A percentile compares a stretch with the other conserved stretches of the same genome.
Evolutionary conservation across 1,284 basidiomycete genomes (phyloP).

Genomic region (Tylopilus sp.): DNA sequence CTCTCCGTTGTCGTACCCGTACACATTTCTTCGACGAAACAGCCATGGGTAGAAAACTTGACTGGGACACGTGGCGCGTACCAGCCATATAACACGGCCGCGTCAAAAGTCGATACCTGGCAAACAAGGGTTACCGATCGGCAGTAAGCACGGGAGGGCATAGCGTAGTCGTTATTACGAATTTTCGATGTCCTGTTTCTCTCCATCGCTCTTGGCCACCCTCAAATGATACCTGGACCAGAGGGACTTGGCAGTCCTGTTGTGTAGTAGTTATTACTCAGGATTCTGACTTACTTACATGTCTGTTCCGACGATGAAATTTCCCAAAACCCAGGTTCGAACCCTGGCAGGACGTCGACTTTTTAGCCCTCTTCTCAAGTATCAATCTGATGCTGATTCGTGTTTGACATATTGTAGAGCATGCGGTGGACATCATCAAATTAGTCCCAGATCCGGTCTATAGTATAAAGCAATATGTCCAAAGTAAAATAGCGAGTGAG

Average conservation of each 20-base stretch:
- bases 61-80: constrained; percentile 90
- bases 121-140: constrained; percentile 68
- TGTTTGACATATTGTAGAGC: no score
- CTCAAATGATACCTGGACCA: not conserved
- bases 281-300: constrained; percentile 22
- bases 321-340: constrained; percentile 16
- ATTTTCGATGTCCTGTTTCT: not conserved
- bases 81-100: constrained; percentile 82
- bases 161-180: not conserved
- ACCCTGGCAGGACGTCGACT: no score
- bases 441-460: not conserved
- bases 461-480: not conserved
- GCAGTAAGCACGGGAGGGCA: constrained; percentile 16
- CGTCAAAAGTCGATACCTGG: constrained; percentile 82
- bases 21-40: constrained; percentile 27
- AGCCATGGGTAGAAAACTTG: constrained; percentile 80
- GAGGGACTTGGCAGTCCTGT: constrained; percentile 16
- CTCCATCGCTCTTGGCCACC: not conserved
- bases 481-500: no score
- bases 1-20: not conserved
- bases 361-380: no score
- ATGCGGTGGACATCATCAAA: no score
- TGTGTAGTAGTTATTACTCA: constrained; percentile 32
- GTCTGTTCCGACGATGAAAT: not conserved
- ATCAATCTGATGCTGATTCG: no score